phyloP scores from a whole-genome alignment of 2,329 filamentous ascomycete genomes.

The Acephala macrosclerotiorum region DNA sequence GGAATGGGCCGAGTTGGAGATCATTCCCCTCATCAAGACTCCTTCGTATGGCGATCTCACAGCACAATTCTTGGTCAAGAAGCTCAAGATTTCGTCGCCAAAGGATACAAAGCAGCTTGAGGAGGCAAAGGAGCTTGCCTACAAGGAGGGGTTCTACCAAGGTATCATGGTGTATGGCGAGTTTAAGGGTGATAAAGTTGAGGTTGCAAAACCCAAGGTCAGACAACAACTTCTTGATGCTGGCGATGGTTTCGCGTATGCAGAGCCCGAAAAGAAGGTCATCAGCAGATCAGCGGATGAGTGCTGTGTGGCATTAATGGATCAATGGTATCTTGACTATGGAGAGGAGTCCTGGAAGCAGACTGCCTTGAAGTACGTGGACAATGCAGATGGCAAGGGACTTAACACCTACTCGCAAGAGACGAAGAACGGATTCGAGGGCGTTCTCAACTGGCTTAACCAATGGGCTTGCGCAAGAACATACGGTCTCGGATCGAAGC shows the following conservation, averaged over 20 bases:
- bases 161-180: conserved; percentile 89
- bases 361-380: conserved; percentile 75
- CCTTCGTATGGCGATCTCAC: conserved; percentile 86
- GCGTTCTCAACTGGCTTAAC: conserved; percentile 89
- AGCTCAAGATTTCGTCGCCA: conserved; percentile 95
- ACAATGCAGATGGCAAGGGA: conserved; percentile 68
- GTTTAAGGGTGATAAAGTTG: conserved; percentile 86
- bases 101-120: conserved; percentile 92
- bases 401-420: conserved; percentile 84
- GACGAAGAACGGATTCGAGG: conserved; percentile 81
- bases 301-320: conserved; percentile 90
- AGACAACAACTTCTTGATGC: conserved; percentile 78
- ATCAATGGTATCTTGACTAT: conserved; percentile 99
- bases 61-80: conserved; percentile 84
- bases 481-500: conserved; percentile 90
- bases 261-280: conserved; percentile 90
- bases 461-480: conserved; percentile 95
- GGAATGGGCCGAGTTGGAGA: conserved; percentile 93
- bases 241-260: conserved; percentile 87
- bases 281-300: conserved; percentile 90
- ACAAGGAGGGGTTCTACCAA: conserved; percentile 98
- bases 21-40: conserved; percentile 88
- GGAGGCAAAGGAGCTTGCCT: conserved; percentile 94
- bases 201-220: conserved; percentile 86
- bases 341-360: conserved; percentile 89